Evolutionary conservation across 495 filamentous ascomycete genomes (phyloP).

Genomic region (Aspergillus nanangensis): DNA sequence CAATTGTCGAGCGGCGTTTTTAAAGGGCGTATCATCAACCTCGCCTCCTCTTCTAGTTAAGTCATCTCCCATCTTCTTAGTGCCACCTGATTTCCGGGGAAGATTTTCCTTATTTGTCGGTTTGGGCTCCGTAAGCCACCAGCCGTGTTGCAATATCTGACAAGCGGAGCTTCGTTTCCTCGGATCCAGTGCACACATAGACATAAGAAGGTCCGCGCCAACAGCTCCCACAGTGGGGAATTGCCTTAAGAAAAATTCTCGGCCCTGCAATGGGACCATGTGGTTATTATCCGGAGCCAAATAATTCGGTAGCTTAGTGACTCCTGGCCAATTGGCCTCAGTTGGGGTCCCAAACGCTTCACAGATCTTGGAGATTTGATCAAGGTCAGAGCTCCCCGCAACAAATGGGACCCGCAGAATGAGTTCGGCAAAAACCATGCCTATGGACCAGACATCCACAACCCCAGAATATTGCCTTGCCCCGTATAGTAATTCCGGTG

Average conservation of each 20-base stretch:
- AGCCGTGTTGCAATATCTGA: constrained; percentile 73
- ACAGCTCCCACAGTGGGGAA: constrained; percentile 76
- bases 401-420: constrained; percentile 76
- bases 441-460: constrained; percentile 96
- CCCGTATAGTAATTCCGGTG: constrained; percentile 88
- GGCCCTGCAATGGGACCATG: constrained; percentile 55
- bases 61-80: constrained; percentile 77
- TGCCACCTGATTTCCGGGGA: constrained; percentile 63
- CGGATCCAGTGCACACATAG: constrained; percentile 82
- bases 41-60: constrained; percentile 76
- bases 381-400: constrained; percentile 74
- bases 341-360: constrained; percentile 84
- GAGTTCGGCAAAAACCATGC: constrained; percentile 88
- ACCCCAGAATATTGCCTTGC: constrained; percentile 83
- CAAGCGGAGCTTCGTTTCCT: constrained; percentile 71
- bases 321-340: constrained; percentile 94
- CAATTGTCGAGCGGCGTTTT: constrained; percentile 80
- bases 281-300: constrained; percentile 50
- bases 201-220: constrained; percentile 82
- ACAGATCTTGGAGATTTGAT: constrained; percentile 75
- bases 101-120: constrained; percentile 82
- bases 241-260: constrained; percentile 61
- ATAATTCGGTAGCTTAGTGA: constrained; percentile 75
- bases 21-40: constrained; percentile 56
- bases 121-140: constrained; percentile 80